phyloP scores from a whole-genome alignment of 164 flowering plant genomes.

The Litsea cubeba region DNA sequence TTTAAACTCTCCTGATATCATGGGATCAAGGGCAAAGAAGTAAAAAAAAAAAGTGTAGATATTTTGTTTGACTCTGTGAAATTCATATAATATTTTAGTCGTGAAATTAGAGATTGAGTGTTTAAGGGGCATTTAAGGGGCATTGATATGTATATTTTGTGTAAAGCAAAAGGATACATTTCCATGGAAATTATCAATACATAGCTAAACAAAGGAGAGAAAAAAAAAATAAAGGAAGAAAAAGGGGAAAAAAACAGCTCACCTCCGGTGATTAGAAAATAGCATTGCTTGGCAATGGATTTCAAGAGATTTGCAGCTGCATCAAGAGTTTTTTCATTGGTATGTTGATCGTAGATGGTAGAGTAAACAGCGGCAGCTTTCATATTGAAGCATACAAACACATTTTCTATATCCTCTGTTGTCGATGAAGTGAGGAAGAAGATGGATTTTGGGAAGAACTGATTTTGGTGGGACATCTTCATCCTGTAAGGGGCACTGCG shows the following conservation, averaged over 20 bases:
- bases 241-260: neutral
- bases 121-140: no score
- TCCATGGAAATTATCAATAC: neutral
- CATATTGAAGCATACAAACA: neutral
- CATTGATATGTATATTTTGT: no score
- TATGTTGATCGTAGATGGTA: neutral
- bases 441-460: neutral
- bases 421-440: neutral
- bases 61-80: no score
- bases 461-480: neutral
- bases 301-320: neutral
- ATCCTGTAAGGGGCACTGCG: neutral
- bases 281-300: neutral
- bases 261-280: neutral
- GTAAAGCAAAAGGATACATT: neutral
- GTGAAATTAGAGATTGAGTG: no score
- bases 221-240: no score
- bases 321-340: neutral
- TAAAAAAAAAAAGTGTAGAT: no score
- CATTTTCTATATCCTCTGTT: neutral
- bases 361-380: slow-evolving; percentile 7
- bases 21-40: no score
- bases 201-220: neutral
- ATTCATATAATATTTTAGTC: no score
- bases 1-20: no score